These are phyloP conservation scores for Cryptosporidium andersoni DNA, from an alignment of 169 alveolate species.

Conservation along the genomic window DNA sequence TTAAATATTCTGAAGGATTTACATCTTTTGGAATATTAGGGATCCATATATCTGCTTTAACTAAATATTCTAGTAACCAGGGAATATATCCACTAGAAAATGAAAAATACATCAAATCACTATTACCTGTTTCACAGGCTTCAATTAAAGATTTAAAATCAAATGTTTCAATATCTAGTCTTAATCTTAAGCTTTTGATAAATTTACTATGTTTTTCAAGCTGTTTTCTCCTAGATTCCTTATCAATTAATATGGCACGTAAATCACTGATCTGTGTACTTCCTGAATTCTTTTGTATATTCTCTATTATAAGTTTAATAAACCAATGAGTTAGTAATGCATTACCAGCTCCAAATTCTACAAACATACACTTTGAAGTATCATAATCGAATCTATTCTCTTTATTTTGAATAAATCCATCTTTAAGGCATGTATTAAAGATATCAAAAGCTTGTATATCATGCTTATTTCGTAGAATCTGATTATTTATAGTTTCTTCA, in stretches of 20 bases:
- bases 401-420: neutral
- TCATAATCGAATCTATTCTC: neutral
- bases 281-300: neutral
- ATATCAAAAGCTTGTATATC: conserved; percentile 49
- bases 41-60: conserved; percentile 36
- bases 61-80: conserved; percentile 24
- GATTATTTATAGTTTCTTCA: neutral
- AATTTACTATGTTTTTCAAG: conserved; percentile 11
- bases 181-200: conserved; percentile 26
- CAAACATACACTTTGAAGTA: conserved; percentile 4
- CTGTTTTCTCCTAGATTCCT: conserved; percentile 69
- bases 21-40: conserved; percentile 3
- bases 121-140: conserved; percentile 1
- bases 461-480: neutral
- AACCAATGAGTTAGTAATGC: conserved; percentile 61
- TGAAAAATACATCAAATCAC: conserved; percentile 12
- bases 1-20: neutral
- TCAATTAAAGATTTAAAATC: conserved; percentile 20
- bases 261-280: neutral
- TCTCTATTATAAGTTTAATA: conserved; percentile 19
- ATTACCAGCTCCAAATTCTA: conserved; percentile 69
- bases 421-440: conserved; percentile 2
- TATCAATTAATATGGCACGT: conserved; percentile 45
- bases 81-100: conserved; percentile 28
- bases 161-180: conserved; percentile 58